Evolutionary conservation across 768 basidiomycete species (phyloP), one percentile per base, ranked within the genome.

Genomic region (Lyophyllum decastes): DNA sequence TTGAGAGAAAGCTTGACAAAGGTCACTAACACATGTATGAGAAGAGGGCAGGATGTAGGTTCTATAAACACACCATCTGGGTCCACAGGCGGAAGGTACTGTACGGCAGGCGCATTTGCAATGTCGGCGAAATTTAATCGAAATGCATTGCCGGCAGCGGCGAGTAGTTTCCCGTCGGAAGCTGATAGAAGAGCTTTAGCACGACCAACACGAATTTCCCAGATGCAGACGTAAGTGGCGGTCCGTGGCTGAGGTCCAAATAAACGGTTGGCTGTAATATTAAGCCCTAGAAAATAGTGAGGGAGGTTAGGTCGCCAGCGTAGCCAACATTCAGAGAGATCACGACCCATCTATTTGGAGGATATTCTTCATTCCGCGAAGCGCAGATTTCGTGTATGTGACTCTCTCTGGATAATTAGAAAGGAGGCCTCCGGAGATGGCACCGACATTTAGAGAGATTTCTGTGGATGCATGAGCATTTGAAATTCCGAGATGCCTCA

Each of bases 191-290:
- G 66, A 0, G 79, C 79, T 64, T 84, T 87, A 47, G 92, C 67
- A 33, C 78, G 68, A 6, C 93, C 93, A 17, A 94, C 34, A n/a
- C 74, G 74, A 45, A 95, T 82, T 66, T 96, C 94, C 96, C 96
- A 98, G 14, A 97, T 82, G 68, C 95, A 98, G 5, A 96, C 76
- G 66, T 98, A 98, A 1, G 94, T 88, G 1, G 90, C 73, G 0
- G 90, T 91, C 2, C 84, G 82, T 7, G 96, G 96, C 57, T 87
- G 85, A 12, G 92, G 92, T 8, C 96, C 96, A 66, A 97, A 96
- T 11, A 98, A 75, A 24, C 95, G 85, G 67, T 97, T 84, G 1
- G 92, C 88, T 14, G 85, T 84, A 48, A 98, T 83, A 59, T 92
- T 83, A 62, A 95, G 70, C 11, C 90, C 92, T 90, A 60, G n/a